These are phyloP conservation scores for Metschnikowia aberdeeniae DNA, from an alignment of 805 yeast genomes.

Conservation along the genomic window DNA sequence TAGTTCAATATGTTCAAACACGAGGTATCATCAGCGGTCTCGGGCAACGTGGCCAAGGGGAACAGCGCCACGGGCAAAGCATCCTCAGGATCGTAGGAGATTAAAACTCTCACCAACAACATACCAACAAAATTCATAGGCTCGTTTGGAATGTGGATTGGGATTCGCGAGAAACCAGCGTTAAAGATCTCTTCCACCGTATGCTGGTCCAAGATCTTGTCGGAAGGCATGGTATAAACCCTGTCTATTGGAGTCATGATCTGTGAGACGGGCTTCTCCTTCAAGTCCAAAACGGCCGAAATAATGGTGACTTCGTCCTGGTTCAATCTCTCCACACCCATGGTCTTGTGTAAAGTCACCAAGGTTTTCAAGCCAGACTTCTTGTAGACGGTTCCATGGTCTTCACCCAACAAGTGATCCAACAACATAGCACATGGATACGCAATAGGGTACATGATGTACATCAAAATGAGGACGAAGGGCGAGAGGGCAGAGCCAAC, in stretches of 20 bases:
- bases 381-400: slow-evolving; percentile 92
- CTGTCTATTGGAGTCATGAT: slow-evolving; percentile 94
- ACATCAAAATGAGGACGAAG: slow-evolving; percentile 81
- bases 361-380: slow-evolving; percentile 90
- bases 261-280: slow-evolving; percentile 79
- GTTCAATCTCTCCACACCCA: slow-evolving; percentile 92
- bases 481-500: slow-evolving; percentile 91
- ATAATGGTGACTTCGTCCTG: slow-evolving; percentile 96
- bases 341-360: slow-evolving; percentile 87
- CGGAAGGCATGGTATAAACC: slow-evolving; percentile 84
- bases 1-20: slow-evolving; percentile 91
- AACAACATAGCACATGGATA: slow-evolving; percentile 81
- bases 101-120: slow-evolving; percentile 87
- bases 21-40: slow-evolving; percentile 86
- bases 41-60: slow-evolving; percentile 95
- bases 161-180: slow-evolving; percentile 93
- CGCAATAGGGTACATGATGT: slow-evolving; percentile 85
- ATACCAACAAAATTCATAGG: slow-evolving; percentile 91
- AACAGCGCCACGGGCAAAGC: slow-evolving; percentile 87
- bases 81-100: slow-evolving; percentile 96
- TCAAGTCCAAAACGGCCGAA: slow-evolving; percentile 87
- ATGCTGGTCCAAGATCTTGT: slow-evolving; percentile 73
- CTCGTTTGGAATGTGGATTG: slow-evolving; percentile 86
- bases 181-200: slow-evolving; percentile 87
- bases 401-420: slow-evolving; percentile 85